Percentiles rank a stretch among this genome's conserved stretches.
phyloP scores from a whole-genome alignment of 2,329 filamentous ascomycete genomes.

The Malbranchea zuffiana region DNA sequence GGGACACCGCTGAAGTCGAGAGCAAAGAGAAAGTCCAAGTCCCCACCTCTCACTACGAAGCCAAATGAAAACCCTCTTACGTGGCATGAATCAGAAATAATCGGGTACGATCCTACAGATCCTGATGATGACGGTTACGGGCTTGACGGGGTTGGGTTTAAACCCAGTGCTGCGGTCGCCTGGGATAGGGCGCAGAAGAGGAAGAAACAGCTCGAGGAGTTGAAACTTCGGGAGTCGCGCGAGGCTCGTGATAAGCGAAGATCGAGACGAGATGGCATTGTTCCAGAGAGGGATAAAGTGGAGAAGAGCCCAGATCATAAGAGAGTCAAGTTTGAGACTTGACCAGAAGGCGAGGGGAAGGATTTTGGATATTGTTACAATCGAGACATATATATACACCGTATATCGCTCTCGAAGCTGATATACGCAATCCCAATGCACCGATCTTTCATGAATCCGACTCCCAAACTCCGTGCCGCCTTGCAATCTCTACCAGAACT shows the following conservation, averaged over 20 bases:
- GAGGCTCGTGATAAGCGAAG: conserved; percentile 49
- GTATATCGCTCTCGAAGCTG: background rate
- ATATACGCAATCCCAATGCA: conserved; percentile 1
- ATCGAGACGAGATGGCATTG: conserved; percentile 37
- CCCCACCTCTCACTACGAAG: conserved; percentile 7
- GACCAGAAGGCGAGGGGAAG: background rate
- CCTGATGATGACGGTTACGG: conserved; percentile 53
- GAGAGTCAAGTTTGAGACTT: conserved; percentile 32
- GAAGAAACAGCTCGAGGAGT: conserved; percentile 49
- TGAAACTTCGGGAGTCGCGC: conserved; percentile 47
- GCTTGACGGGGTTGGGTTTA: conserved; percentile 54
- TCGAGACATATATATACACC: conserved; percentile 7
- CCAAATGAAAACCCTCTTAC: conserved; percentile 27
- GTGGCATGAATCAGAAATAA: conserved; percentile 54
- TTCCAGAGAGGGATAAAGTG: conserved; percentile 19
- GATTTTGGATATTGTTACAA: conserved; percentile 5
- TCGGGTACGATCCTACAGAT: conserved; percentile 46
- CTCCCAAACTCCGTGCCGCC: conserved; percentile 4
- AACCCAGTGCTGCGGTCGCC: conserved; percentile 49
- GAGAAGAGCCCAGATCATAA: conserved; percentile 26
- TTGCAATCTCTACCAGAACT: conserved; percentile 33
- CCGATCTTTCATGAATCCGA: conserved; percentile 5
- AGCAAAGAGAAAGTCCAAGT: conserved; percentile 3
- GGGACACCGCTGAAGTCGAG: no score
- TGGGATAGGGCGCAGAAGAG: conserved; percentile 46